Percentiles rank a stretch among this genome's conserved stretches.
Conservation (phyloP, 192 early-diverging fungal genomes). For the Entomortierella beljakovae region DNA sequence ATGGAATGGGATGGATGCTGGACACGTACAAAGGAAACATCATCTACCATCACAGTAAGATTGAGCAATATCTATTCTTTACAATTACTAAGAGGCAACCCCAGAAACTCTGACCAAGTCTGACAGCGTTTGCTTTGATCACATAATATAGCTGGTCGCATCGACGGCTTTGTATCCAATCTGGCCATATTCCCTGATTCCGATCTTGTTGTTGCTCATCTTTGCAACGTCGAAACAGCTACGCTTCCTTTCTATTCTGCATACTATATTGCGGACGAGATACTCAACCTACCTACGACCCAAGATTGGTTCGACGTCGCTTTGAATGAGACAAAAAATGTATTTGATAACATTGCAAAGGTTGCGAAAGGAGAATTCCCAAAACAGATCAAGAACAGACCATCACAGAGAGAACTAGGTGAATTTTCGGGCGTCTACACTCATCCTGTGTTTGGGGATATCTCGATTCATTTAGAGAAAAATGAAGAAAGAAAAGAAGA, state of each 20-base stretch:
- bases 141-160: not conserved
- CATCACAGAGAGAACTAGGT: not conserved
- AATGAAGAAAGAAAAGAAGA: not conserved
- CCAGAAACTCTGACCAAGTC: not conserved
- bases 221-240: not conserved
- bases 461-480: constrained; percentile 2
- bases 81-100: not conserved
- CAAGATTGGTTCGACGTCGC: too few relatives aligned
- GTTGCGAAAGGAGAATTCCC: not conserved
- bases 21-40: constrained; percentile 21
- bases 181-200: constrained; percentile 8
- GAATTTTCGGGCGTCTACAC: not conserved
- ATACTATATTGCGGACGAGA: constrained; percentile 11
- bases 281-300: constrained; percentile 3
- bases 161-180: not conserved
- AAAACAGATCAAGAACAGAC: not conserved
- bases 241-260: not conserved
- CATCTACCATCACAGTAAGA: constrained; percentile 4
- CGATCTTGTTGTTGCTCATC: constrained; percentile 11
- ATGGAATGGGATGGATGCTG: constrained; percentile 9
- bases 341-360: too few relatives aligned
- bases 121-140: not conserved
- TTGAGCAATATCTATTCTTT: not conserved
- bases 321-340: too few relatives aligned
- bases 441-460: constrained; percentile 17